These are phyloP conservation scores for Cucurbita moschata DNA, from an alignment of 306 rosid genomes.

Conservation along the genomic window DNA sequence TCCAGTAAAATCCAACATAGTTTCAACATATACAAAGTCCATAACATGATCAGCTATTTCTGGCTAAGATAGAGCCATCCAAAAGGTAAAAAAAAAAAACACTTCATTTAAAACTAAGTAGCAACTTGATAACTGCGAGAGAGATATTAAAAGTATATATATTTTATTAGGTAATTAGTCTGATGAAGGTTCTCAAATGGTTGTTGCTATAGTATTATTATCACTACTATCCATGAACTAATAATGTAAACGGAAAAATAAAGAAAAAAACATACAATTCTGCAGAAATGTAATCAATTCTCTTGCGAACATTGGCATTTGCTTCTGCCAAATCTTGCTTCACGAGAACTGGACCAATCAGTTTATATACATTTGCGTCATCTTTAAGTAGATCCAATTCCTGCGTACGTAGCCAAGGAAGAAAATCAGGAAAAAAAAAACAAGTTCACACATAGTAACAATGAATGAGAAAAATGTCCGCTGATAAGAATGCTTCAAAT, in stretches of 20 bases:
- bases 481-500: background rate
- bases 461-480: background rate
- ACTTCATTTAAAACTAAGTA: background rate
- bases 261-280: constrained; percentile 45
- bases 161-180: background rate
- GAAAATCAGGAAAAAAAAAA: background rate
- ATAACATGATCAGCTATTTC: background rate
- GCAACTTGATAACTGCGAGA: background rate
- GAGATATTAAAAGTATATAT: background rate
- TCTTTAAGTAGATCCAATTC: constrained; percentile 72
- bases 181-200: background rate
- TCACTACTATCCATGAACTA: background rate
- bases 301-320: constrained; percentile 83
- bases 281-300: constrained; percentile 89
- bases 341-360: constrained; percentile 94
- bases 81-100: background rate
- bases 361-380: constrained; percentile 79
- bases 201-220: background rate
- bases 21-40: background rate
- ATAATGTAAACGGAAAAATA: background rate
- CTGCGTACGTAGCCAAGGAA: constrained; percentile 22
- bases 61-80: background rate
- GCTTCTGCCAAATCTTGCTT: constrained; percentile 99
- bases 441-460: background rate
- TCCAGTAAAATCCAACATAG: background rate